Base-by-base conservation (phyloP, 139 green algal species). In the Desmodesmus armatus region DNA sequence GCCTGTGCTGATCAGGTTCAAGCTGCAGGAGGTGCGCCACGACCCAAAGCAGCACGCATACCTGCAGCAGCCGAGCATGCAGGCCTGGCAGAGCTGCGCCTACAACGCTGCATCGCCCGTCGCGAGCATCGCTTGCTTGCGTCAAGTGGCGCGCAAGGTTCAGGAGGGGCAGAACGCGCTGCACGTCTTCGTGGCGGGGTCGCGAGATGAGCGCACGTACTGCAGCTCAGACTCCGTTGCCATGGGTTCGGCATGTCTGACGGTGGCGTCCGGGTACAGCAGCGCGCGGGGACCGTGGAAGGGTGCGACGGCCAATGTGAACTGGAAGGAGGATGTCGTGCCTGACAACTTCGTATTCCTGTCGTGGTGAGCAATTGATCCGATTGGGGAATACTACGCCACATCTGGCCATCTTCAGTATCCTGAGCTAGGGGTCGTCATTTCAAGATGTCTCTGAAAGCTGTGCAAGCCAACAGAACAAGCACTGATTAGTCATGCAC, bases 321-420 rank as follows among this genome's bases (percentile, higher is more conserved):
- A n/a, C 0, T 75, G 67, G 67, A 75, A 37, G 11, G 67, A 75
- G 35, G 67, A 53, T 27, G 67, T 23, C 0, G 9, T 37, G 3
- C 35, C 27, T 31, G 67, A 49, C 19, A 75, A 75, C 37, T 75
- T 35, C 35, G 6, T 75, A 25, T 75, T 53, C 67, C n/a, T 75
- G 6, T 25, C 17, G 3, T 75, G 37, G 67, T n/a, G n/a, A n/a
- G n/a, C n/a, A n/a, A n/a, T n/a, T n/a, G n/a, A n/a, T n/a, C n/a
- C n/a, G n/a, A n/a, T n/a, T n/a, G n/a, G n/a, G n/a, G n/a, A n/a
- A n/a, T n/a, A n/a, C n/a, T n/a, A n/a, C n/a, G n/a, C n/a, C n/a
- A n/a, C n/a, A n/a, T n/a, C n/a, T n/a, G n/a, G n/a, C n/a, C n/a
- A n/a, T n/a, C n/a, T n/a, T n/a, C n/a, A n/a, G n/a, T n/a, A n/a